Conservation (phyloP, 768 basidiomycete species). For the Suillus ampliporus region DNA sequence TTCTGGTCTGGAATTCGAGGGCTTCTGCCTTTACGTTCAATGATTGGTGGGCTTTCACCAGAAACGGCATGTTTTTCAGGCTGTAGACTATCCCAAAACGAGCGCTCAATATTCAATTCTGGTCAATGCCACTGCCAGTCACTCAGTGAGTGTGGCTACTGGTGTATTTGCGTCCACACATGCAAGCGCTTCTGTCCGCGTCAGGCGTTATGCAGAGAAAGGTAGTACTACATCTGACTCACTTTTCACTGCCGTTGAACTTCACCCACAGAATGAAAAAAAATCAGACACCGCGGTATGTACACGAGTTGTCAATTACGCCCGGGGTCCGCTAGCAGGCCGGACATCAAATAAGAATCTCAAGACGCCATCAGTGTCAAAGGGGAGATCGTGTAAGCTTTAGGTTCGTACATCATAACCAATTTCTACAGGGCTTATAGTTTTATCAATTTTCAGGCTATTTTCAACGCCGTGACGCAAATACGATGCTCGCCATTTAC, state of each 20-base stretch:
- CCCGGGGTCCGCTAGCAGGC: neutral
- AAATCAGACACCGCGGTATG: neutral
- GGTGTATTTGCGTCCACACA: neutral
- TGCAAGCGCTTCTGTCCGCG: neutral
- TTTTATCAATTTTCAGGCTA: neutral
- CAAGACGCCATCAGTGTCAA: neutral
- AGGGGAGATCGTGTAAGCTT: neutral
- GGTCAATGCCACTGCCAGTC: neutral
- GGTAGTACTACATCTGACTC: neutral
- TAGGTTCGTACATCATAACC: neutral
- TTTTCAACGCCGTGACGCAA: neutral
- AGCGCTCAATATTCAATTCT: neutral
- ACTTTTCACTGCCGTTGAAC: neutral
- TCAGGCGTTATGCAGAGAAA: neutral
- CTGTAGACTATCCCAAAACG: neutral
- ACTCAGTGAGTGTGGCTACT: neutral
- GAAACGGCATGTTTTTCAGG: neutral
- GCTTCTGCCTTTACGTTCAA: constrained; percentile 2
- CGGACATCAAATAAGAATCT: neutral
- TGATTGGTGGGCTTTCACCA: neutral
- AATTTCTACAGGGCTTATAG: neutral
- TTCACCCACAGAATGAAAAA: neutral
- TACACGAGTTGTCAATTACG: neutral
- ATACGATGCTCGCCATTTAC: neutral
- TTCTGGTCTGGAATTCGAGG: constrained; percentile 3